Conservation (phyloP, 148 eudicot genomes). For the Vaccinium myrtillus region DNA sequence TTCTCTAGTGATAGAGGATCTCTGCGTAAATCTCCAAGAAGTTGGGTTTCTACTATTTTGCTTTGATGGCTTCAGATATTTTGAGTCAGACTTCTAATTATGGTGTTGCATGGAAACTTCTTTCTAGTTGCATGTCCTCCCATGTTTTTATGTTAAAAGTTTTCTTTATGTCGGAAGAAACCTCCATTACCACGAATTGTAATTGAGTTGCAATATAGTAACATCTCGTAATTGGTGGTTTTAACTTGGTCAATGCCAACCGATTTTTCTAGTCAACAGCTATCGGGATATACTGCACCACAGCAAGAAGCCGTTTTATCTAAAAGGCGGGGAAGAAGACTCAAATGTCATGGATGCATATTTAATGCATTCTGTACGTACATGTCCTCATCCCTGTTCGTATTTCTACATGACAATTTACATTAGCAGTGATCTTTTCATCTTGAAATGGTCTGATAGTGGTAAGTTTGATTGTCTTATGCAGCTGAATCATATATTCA, state of each 20-base stretch:
- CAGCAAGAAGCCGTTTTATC: conserved; percentile 85
- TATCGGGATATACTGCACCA: conserved; percentile 88
- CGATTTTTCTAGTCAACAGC: conserved; percentile 57
- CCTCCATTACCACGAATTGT: neutral
- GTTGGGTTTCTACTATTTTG: neutral
- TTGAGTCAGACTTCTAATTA: neutral
- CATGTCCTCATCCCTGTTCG: neutral
- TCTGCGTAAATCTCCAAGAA: neutral
- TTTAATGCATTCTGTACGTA: conserved; percentile 79
- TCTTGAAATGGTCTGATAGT: neutral
- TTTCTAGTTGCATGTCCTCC: neutral
- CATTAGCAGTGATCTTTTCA: neutral
- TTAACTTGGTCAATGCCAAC: neutral
- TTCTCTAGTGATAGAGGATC: neutral
- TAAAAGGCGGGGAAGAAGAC: conserved; percentile 77
- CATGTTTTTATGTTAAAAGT: neutral
- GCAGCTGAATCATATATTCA: conserved; percentile 88
- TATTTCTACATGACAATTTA: neutral
- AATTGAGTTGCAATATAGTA: neutral
- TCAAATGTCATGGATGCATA: conserved; percentile 83
- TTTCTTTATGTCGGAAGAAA: neutral
- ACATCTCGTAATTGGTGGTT: neutral
- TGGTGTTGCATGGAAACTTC: neutral
- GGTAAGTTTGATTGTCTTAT: conserved; percentile 14
- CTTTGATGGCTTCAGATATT: neutral